These are phyloP conservation scores for Claviceps sp. DNA, from an alignment of 2,329 filamentous ascomycete genomes.

Conservation along the genomic window DNA sequence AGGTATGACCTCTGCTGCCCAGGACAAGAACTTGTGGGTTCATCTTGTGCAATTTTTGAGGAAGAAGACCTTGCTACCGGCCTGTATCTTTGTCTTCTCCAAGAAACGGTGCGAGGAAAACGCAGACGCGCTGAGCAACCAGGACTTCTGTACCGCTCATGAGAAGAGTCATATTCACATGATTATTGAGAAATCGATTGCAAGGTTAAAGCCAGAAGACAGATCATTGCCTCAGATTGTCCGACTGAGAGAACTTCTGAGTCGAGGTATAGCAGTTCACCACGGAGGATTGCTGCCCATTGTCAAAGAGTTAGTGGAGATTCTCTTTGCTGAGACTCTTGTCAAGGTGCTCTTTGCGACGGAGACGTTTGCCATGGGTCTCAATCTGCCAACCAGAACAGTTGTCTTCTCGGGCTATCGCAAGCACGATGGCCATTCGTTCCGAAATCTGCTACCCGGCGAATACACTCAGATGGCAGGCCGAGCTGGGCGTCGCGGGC, in stretches of 20 bases:
- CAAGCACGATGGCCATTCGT: slow-evolving; percentile 87
- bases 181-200: slow-evolving; percentile 91
- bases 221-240: slow-evolving; percentile 83
- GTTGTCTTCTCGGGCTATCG: slow-evolving; percentile 96
- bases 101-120: slow-evolving; percentile 97
- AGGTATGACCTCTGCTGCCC: slow-evolving; percentile 75
- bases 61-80: slow-evolving; percentile 76
- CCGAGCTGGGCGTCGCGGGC: slow-evolving; percentile 78
- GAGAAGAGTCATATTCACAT: slow-evolving; percentile 98
- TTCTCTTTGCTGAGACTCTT: slow-evolving; percentile 84
- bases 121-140: slow-evolving; percentile 84
- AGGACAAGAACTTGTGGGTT: slow-evolving; percentile 95
- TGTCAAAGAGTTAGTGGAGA: slow-evolving; percentile 95
- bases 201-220: slow-evolving; percentile 82
- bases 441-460: slow-evolving; percentile 80
- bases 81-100: slow-evolving; percentile 96
- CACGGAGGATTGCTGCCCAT: slow-evolving; percentile 91
- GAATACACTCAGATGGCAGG: slow-evolving; percentile 99
- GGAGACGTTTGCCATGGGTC: slow-evolving; percentile 96
- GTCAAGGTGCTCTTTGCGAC: slow-evolving; percentile 97
- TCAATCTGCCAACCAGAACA: slow-evolving; percentile 89
- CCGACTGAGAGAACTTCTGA: slow-evolving; percentile 70
- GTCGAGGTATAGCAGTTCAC: slow-evolving; percentile 86
- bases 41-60: slow-evolving; percentile 84
- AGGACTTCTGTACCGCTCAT: slow-evolving; percentile 83